Conservation (phyloP, 257 asterid genomes). For the Petunia secreta region DNA sequence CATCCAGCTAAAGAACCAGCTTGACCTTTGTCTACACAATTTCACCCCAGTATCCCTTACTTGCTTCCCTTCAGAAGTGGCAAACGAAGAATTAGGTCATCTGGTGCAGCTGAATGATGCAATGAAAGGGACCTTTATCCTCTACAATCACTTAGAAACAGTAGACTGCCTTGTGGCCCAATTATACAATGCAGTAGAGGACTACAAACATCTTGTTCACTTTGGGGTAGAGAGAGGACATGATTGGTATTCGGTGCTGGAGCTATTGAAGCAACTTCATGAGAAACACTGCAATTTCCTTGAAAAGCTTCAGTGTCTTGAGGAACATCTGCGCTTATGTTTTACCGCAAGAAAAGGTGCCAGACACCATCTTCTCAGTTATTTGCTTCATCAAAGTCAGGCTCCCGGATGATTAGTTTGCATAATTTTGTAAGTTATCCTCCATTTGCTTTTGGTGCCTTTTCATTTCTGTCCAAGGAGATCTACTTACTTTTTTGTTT, state of each 20-base stretch:
- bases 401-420: neutral
- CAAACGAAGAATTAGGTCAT: constrained; percentile 57
- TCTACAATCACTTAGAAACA: constrained; percentile 71
- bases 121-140: constrained; percentile 61
- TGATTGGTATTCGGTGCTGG: constrained; percentile 64
- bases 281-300: constrained; percentile 56
- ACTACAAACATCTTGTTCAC: constrained; percentile 54
- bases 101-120: constrained; percentile 82
- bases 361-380: constrained; percentile 56
- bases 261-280: constrained; percentile 66
- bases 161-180: constrained; percentile 68
- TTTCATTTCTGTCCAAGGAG: neutral
- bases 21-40: constrained; percentile 54
- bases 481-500: neutral
- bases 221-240: constrained; percentile 69
- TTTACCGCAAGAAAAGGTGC: constrained; percentile 78
- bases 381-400: constrained; percentile 19
- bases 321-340: constrained; percentile 84
- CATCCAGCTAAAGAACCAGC: constrained; percentile 59
- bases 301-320: constrained; percentile 71
- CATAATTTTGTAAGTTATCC: neutral
- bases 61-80: constrained; percentile 41
- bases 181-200: constrained; percentile 53
- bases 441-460: neutral
- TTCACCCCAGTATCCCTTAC: constrained; percentile 41